phyloP scores from a whole-genome alignment of 2,329 filamentous ascomycete genomes.

The Reticulascus tulasneorum region DNA sequence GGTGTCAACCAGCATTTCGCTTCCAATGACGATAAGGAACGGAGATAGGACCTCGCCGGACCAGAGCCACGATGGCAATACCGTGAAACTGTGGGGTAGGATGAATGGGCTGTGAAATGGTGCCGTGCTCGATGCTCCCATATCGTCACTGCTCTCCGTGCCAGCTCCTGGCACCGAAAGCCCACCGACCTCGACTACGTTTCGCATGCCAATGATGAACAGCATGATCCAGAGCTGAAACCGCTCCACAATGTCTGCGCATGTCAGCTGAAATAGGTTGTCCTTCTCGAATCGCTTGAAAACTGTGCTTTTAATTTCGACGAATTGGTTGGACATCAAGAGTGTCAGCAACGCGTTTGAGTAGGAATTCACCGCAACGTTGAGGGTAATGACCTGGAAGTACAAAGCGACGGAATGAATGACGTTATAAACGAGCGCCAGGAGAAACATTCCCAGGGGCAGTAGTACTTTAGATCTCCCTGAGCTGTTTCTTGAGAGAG shows the following conservation, averaged over 20 bases:
- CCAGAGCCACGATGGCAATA: conserved; percentile 73
- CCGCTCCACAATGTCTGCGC: conserved; percentile 92
- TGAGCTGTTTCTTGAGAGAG: conserved; percentile 78
- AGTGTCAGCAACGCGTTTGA: conserved; percentile 92
- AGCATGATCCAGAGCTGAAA: conserved; percentile 99
- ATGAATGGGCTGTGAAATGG: conserved; percentile 69
- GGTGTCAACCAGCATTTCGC: conserved; percentile 95
- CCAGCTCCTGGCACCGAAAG: conserved; percentile 60
- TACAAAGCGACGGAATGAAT: conserved; percentile 84
- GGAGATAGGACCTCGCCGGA: conserved; percentile 87
- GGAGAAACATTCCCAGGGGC: conserved; percentile 85
- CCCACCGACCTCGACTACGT: conserved; percentile 91
- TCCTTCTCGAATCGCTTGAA: conserved; percentile 99
- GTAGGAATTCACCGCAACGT: conserved; percentile 97
- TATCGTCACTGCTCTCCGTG: conserved; percentile 41
- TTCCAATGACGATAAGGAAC: conserved; percentile 89
- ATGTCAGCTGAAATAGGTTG: conserved; percentile 93
- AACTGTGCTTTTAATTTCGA: conserved; percentile 96
- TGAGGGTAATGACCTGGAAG: conserved; percentile 96
- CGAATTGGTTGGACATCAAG: conserved; percentile 94
- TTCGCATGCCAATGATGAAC: conserved; percentile 90
- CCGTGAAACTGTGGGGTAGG: conserved; percentile 84
- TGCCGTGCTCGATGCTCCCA: conserved; percentile 49
- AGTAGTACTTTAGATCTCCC: conserved; percentile 88
- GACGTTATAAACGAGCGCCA: conserved; percentile 84